phyloP scores from a whole-genome alignment of 176 grass and related monocot species.

The Saccharum spontaneum region DNA sequence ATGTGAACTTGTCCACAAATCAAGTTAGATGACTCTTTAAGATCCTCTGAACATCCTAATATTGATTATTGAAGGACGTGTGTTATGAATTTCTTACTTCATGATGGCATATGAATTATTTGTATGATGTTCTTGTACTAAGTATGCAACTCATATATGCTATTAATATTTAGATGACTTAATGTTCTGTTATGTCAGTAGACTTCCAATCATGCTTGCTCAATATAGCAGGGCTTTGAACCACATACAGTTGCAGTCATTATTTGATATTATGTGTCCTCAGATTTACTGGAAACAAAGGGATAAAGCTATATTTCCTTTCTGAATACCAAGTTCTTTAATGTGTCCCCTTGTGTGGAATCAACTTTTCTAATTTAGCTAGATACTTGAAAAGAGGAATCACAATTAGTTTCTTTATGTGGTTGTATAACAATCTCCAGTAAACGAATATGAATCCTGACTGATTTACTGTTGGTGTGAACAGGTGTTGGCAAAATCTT shows the following conservation, averaged over 20 bases:
- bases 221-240: neutral
- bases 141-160: neutral
- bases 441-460: neutral
- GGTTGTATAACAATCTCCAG: neutral
- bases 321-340: neutral
- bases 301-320: neutral
- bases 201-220: neutral
- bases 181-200: neutral
- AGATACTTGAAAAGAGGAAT: neutral
- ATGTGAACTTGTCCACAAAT: neutral
- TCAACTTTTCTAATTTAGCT: neutral
- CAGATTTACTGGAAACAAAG: neutral
- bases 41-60: neutral
- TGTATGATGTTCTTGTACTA: neutral
- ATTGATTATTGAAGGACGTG: neutral
- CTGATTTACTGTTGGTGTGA: constrained; percentile 32
- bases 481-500: constrained; percentile 95
- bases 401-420: neutral
- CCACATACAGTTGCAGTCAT: neutral
- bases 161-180: neutral
- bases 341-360: neutral
- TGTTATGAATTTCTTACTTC: neutral
- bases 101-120: neutral
- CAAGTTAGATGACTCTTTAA: neutral
- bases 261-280: neutral